A percentile compares a stretch with the other conserved stretches of the same genome.
Evolutionary conservation across 306 rosid genomes (phyloP).

Genomic region (Leucaena leucocephala): DNA sequence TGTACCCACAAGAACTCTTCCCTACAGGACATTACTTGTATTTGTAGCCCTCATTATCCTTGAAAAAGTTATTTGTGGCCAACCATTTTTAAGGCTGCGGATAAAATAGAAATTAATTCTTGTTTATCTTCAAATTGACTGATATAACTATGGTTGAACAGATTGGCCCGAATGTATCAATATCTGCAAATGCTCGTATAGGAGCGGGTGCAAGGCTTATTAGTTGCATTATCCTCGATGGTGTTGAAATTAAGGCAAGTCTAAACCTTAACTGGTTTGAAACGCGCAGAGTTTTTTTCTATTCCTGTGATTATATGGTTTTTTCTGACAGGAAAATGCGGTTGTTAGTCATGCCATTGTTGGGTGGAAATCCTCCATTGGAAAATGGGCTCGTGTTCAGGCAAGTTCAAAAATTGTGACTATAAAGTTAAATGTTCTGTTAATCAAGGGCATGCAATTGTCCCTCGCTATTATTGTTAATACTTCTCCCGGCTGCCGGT

Average conservation of each 20-base stretch:
- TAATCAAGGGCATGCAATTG: slow-evolving; percentile 12
- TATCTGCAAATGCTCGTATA: slow-evolving; percentile 96
- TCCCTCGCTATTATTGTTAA: not conserved
- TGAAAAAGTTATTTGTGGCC: not conserved
- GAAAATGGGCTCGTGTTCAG: slow-evolving; percentile 93
- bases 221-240: slow-evolving; percentile 84
- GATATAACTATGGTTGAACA: slow-evolving; percentile 43
- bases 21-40: not conserved
- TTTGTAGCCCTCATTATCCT: not conserved
- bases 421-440: not conserved
- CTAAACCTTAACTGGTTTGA: slow-evolving; percentile 16
- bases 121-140: slow-evolving; percentile 34
- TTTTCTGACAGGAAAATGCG: slow-evolving; percentile 76
- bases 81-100: not conserved
- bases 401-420: slow-evolving; percentile 50
- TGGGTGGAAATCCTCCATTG: slow-evolving; percentile 95
- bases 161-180: slow-evolving; percentile 95
- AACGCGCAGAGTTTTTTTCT: slow-evolving; percentile 10
- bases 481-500: slow-evolving; percentile 21
- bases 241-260: slow-evolving; percentile 83
- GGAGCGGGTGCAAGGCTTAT: slow-evolving; percentile 95
- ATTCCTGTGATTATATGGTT: slow-evolving; percentile 15
- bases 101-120: not conserved
- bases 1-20: not conserved
- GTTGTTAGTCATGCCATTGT: slow-evolving; percentile 85